These are phyloP conservation scores for Lipomyces sp. DNA, from an alignment of 805 yeast species.

Conservation along the genomic window DNA sequence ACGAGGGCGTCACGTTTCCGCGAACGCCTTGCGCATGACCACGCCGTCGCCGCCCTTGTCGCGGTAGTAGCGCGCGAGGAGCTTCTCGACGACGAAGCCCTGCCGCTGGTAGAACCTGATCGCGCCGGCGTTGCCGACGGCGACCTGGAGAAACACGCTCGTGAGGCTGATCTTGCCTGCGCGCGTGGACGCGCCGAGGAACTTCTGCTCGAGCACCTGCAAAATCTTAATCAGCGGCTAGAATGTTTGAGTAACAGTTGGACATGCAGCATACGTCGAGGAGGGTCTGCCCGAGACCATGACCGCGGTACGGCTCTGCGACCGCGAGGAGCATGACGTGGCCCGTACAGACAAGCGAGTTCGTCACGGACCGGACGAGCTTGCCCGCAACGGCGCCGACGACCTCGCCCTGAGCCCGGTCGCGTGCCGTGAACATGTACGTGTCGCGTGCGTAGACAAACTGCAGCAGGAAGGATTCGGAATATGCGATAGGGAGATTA, in stretches of 20 bases:
- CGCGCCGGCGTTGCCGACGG: slow-evolving; percentile 12
- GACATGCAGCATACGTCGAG: slow-evolving; percentile 9
- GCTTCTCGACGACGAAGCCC: slow-evolving; percentile 13
- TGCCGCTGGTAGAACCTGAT: slow-evolving; percentile 12
- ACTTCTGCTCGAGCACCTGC: slow-evolving; percentile 7
- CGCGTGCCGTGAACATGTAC: slow-evolving; percentile 5
- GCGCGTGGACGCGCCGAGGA: not conserved
- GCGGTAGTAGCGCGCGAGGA: slow-evolving; percentile 14
- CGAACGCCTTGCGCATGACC: too few species aligned
- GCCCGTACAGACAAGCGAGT: slow-evolving; percentile 2
- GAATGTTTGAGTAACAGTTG: not conserved
- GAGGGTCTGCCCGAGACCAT: slow-evolving; percentile 16
- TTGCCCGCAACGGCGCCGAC: slow-evolving; percentile 21
- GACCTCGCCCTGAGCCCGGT: not conserved
- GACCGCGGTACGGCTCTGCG: slow-evolving; percentile 11
- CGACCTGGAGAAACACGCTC: slow-evolving; percentile 14
- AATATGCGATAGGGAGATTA: slow-evolving; percentile 15
- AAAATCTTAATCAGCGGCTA: not conserved
- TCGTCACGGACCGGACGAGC: not conserved
- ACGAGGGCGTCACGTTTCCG: too few species aligned
- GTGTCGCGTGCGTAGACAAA: slow-evolving; percentile 14
- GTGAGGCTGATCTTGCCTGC: too few species aligned
- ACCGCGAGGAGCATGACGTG: slow-evolving; percentile 27
- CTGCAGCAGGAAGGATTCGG: slow-evolving; percentile 17
- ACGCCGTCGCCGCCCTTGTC: too few species aligned